Conservation (phyloP, 176 grass and related monocot genomes). For the Alopecurus myosuroides region DNA sequence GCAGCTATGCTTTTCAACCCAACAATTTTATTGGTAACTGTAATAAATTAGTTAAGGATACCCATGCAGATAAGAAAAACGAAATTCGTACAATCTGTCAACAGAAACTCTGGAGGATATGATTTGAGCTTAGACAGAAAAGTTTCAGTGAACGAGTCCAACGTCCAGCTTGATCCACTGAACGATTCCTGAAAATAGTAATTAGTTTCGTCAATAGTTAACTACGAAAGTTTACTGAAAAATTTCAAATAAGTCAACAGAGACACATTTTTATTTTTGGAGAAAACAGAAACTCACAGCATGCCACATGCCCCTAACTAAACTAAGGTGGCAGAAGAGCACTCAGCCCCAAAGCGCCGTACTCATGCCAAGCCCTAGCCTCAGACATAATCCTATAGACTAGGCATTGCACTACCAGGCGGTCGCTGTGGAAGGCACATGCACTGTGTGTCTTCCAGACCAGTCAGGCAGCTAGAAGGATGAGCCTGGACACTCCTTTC, state of each 20-base stretch:
- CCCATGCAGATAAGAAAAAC: constrained; percentile 1
- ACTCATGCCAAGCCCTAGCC: background rate
- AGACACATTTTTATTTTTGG: background rate
- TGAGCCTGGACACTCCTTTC: background rate
- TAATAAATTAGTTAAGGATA: constrained; percentile 53
- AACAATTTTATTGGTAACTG: constrained; percentile 67
- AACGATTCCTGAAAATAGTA: constrained; percentile 56
- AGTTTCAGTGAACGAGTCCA: constrained; percentile 76
- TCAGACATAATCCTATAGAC: background rate
- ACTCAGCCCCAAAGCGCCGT: background rate
- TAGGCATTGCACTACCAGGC: background rate
- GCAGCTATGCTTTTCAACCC: constrained; percentile 93
- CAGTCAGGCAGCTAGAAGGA: background rate
- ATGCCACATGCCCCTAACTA: background rate
- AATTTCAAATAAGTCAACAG: background rate
- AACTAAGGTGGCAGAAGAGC: background rate
- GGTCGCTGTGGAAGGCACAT: background rate
- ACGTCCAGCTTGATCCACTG: constrained; percentile 62
- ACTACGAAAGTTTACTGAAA: background rate
- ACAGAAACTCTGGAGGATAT: constrained; percentile 64
- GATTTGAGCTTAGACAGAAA: constrained; percentile 73
- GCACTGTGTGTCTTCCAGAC: background rate
- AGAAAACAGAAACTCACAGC: background rate
- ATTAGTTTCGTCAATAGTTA: background rate
- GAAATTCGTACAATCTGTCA: background rate